Base-by-base conservation (phyloP, 2,329 filamentous ascomycete species). In the Sarocladium oryzae region DNA sequence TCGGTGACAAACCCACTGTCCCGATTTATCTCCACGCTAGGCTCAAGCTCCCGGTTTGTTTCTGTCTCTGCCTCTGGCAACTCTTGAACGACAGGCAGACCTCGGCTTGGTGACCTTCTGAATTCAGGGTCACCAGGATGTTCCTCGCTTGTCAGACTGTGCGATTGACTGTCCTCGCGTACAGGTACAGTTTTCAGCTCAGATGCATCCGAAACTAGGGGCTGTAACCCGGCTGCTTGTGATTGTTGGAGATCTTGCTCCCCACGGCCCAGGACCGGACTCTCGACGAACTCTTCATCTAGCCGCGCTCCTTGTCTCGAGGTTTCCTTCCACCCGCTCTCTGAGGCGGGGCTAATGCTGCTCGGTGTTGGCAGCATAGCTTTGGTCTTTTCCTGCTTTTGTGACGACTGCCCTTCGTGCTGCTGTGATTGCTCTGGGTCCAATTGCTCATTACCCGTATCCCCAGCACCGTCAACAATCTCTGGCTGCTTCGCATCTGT, bases 31-130 rank as follows among this genome's bases (percentile, higher is more conserved):
- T 76, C 70, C 7, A 64, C 59, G 28, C 60, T 62, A 2, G 57
- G 57, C 49, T 56, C 55, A 55, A 49, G 43, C 45, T 54, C 46
- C 50, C 58, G 56, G 50, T 53, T 51, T 49, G 55, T 54, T 48
- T 61, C 69, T 52, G 68, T 66, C 37, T 74, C 67, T 2, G 72
- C 71, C 56, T 79, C 77, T 1, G 69, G 67, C 8, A 69, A 66
- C 57, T 82, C 78, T 56, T 71, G 69, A 3, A 82, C 78, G 0
- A 76, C 73, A 3, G 78, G 69, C 43, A 82, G 61, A n/a, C 65
- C 65, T 51, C 71, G 68, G 5, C 70, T 65, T 18, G 72, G 66
- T 2, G 70, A 72, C 52, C 69, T 51, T 24, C 49, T 66, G 52
- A 72, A 68, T 37, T 73, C 74, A n/a, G 46, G 20, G 23, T 65